These are phyloP conservation scores for Colletotrichum sp. DNA, from an alignment of 2,329 filamentous ascomycete genomes.

Conservation along the genomic window DNA sequence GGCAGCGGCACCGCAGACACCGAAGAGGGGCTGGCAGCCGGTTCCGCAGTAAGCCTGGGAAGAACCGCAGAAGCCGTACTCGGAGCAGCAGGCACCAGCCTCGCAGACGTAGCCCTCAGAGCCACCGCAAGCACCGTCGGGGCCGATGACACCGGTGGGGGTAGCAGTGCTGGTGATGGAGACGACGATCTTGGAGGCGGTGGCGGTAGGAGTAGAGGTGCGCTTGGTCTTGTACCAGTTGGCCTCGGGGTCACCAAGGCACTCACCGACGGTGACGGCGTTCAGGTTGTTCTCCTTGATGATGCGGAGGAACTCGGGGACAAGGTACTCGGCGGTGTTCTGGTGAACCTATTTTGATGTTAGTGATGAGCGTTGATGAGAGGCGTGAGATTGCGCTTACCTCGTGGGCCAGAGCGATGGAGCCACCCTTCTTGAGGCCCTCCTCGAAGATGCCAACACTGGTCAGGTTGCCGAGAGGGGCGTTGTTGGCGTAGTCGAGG, in stretches of 20 bases:
- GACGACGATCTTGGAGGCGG: constrained; percentile 8
- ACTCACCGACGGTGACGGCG: constrained; percentile 50
- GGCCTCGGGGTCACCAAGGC: constrained; percentile 45
- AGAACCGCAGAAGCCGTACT: constrained; percentile 25
- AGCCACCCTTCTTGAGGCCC: constrained; percentile 29
- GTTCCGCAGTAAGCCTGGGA: constrained; percentile 22
- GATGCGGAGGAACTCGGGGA: constrained; percentile 18
- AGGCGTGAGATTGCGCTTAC: constrained; percentile 34
- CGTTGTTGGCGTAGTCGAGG: constrained; percentile 28
- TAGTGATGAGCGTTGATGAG: constrained; percentile 42
- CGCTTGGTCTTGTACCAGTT: constrained; percentile 48
- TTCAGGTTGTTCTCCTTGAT: constrained; percentile 30
- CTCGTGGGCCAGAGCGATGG: constrained; percentile 50
- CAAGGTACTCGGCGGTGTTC: constrained; percentile 23
- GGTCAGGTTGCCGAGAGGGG: constrained; percentile 28
- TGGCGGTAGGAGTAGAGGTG: constrained; percentile 21
- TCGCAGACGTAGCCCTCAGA: constrained; percentile 16
- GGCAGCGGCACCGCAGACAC: constrained; percentile 19
- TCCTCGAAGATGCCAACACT: constrained; percentile 40
- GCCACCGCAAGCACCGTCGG: constrained; percentile 20
- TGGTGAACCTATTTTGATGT: constrained; percentile 16
- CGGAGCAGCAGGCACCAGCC: constrained; percentile 23
- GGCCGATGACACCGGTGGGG: constrained; percentile 19
- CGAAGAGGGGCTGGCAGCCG: constrained; percentile 24
- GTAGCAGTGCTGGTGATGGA: constrained; percentile 22